Percentiles rank a stretch among this genome's conserved stretches.
These are phyloP conservation scores for Russula virescens DNA, from an alignment of 768 basidiomycete genomes.

Conservation along the genomic window DNA sequence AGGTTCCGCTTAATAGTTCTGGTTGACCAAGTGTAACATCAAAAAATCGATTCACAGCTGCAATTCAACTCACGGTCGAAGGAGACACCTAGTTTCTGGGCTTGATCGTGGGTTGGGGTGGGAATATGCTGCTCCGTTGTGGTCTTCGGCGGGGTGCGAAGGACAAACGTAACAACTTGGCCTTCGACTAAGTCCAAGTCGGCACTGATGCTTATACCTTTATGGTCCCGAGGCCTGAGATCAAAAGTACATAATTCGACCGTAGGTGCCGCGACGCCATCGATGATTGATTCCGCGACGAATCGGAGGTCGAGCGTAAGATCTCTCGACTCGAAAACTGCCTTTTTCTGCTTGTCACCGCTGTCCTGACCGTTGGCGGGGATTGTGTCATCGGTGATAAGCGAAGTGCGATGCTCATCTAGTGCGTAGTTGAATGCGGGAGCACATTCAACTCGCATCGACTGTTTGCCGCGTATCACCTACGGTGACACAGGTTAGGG, in stretches of 20 bases:
- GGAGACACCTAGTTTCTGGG: constrained; percentile 42
- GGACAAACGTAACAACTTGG: constrained; percentile 83
- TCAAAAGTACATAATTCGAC: constrained; percentile 59
- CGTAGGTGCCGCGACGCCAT: constrained; percentile 44
- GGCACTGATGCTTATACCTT: constrained; percentile 57
- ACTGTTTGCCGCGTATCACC: constrained; percentile 78
- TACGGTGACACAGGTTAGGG: constrained; percentile 28
- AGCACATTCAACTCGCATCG: constrained; percentile 82
- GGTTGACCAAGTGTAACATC: not conserved
- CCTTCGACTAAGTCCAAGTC: constrained; percentile 71
- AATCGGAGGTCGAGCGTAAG: constrained; percentile 74
- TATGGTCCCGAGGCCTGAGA: constrained; percentile 63
- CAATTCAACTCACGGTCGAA: constrained; percentile 34
- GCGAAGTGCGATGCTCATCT: constrained; percentile 58
- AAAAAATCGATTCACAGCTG: not conserved
- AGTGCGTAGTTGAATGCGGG: constrained; percentile 97
- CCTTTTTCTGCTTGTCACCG: constrained; percentile 46
- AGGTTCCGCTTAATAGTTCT: constrained; percentile 42
- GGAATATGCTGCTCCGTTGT: constrained; percentile 25
- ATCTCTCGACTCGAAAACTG: constrained; percentile 51
- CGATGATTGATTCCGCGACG: constrained; percentile 52
- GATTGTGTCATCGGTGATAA: constrained; percentile 46
- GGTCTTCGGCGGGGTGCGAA: constrained; percentile 61
- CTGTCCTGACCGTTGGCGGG: constrained; percentile 23
- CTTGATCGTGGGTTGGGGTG: constrained; percentile 36